These are phyloP conservation scores for Silene noctiflora DNA, from an alignment of 179 eudicot species.

Conservation along the genomic window DNA sequence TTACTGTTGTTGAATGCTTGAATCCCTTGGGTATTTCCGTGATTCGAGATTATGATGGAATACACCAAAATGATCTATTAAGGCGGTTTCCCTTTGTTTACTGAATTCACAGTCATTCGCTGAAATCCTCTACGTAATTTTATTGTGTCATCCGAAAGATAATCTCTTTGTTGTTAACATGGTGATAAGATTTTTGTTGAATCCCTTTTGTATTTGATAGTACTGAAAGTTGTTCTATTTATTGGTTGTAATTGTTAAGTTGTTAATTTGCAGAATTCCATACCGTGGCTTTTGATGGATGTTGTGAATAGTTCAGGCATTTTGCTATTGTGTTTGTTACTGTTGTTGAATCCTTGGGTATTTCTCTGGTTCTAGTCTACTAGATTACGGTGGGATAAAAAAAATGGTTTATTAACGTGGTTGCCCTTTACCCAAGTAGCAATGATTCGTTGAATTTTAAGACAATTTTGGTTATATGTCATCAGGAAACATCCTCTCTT, in stretches of 20 bases:
- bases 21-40: constrained; percentile 6
- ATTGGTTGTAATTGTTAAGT: no score
- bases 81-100: background rate
- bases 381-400: background rate
- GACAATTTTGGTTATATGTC: background rate
- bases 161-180: background rate
- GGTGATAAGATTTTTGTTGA: background rate
- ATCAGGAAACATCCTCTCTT: background rate
- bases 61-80: background rate
- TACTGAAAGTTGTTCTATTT: no score
- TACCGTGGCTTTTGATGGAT: background rate
- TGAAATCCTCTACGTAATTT: background rate
- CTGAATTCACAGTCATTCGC: background rate
- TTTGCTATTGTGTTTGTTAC: background rate
- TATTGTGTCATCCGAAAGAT: background rate
- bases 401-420: background rate
- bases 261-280: background rate
- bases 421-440: background rate
- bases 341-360: background rate
- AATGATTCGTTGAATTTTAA: background rate
- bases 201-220: no score
- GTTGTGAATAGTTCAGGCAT: background rate
- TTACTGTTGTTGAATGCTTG: background rate
- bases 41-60: background rate
- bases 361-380: background rate